Conservation (phyloP, 2,329 filamentous ascomycete genomes). For the Raffaelea deltoideospora region DNA sequence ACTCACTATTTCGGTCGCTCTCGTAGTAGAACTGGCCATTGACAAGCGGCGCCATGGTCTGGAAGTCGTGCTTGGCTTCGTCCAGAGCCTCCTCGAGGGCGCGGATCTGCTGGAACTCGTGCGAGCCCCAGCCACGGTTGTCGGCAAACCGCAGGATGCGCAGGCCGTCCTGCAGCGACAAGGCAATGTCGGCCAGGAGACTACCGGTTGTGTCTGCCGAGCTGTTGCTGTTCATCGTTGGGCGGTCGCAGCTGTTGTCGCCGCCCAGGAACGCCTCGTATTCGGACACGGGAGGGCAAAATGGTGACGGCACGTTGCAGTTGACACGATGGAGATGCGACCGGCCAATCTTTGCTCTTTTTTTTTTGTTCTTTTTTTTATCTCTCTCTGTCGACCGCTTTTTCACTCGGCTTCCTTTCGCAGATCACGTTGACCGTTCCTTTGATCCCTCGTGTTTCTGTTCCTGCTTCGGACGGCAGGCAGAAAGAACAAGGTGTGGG, state of each 20-base stretch:
- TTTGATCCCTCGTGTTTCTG: too few relatives aligned
- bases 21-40: conserved; percentile 43
- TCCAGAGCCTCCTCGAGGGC: conserved; percentile 39
- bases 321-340: too few relatives aligned
- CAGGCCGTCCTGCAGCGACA: conserved; percentile 34
- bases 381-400: too few relatives aligned
- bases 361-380: too few relatives aligned
- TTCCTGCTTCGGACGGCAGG: too few relatives aligned
- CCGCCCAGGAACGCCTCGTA: too few relatives aligned
- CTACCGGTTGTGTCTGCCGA: conserved; percentile 44
- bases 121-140: conserved; percentile 41
- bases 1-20: conserved; percentile 34
- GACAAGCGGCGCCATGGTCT: conserved; percentile 38
- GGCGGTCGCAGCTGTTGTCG: background rate
- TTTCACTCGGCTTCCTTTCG: too few relatives aligned
- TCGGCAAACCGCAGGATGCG: conserved; percentile 40
- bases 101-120: conserved; percentile 44
- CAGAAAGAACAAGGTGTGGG: too few relatives aligned
- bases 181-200: conserved; percentile 42
- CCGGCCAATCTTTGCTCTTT: too few relatives aligned
- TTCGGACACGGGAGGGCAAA: too few relatives aligned
- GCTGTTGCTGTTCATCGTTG: conserved; percentile 5
- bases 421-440: too few relatives aligned
- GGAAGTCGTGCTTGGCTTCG: conserved; percentile 45
- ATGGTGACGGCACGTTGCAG: too few relatives aligned